Evolutionary conservation across 192 early-diverging fungal species (phyloP).

Genomic region (Dispira parvispora): DNA sequence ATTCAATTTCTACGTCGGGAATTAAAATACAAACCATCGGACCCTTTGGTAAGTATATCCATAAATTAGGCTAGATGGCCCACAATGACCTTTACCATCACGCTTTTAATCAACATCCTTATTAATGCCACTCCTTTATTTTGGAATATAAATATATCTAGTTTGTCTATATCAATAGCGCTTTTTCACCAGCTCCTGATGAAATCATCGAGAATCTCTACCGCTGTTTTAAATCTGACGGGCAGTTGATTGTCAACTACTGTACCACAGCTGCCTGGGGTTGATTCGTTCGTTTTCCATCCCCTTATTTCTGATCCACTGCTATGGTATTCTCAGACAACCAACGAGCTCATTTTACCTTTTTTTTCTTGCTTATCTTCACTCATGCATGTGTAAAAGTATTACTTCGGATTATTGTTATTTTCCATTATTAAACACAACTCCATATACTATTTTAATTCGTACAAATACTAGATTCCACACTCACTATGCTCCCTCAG

Average conservation of each 20-base stretch:
- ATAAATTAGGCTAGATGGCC: too few relatives aligned
- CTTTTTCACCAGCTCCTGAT: constrained; percentile 89
- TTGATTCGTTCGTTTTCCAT: constrained; percentile 17
- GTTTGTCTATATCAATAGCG: constrained; percentile 86
- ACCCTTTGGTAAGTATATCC: constrained; percentile 41
- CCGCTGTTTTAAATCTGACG: constrained; percentile 71
- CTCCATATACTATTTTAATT: too few relatives aligned
- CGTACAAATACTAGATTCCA: too few relatives aligned
- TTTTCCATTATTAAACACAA: too few relatives aligned
- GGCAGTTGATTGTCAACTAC: constrained; percentile 78
- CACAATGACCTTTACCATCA: too few relatives aligned
- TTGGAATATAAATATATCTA: constrained; percentile 12
- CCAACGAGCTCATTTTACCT: too few relatives aligned
- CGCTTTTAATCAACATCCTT: too few relatives aligned
- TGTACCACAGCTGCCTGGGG: constrained; percentile 86
- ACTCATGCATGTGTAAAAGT: too few relatives aligned
- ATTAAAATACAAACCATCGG: constrained; percentile 52
- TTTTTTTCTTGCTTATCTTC: too few relatives aligned
- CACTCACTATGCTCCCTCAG: background rate
- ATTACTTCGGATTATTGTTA: too few relatives aligned
- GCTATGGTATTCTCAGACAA: too few relatives aligned
- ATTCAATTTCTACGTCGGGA: constrained; percentile 72
- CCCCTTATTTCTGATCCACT: too few relatives aligned
- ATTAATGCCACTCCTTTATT: background rate
- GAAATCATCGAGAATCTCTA: constrained; percentile 67